Conservation (phyloP, 1,284 basidiomycete genomes). For the Entoloma clypeatum region DNA sequence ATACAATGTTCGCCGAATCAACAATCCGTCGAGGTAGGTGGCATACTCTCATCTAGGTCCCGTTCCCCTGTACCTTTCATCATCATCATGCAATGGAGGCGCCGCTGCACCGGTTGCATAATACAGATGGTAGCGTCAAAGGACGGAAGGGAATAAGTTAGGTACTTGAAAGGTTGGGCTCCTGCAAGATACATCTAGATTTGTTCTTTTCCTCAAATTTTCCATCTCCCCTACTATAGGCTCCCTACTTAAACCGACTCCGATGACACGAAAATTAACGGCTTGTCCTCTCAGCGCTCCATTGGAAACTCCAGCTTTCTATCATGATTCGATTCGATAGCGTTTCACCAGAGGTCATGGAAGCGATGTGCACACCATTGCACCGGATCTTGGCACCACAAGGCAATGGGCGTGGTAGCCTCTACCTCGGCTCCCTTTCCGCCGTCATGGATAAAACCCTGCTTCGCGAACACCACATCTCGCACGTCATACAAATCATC, state of each 20-base stretch:
- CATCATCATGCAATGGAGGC: too few species aligned
- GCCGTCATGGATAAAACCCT: slow-evolving; percentile 48
- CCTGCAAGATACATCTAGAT: too few species aligned
- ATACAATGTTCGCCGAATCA: too few species aligned
- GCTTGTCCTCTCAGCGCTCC: slow-evolving; percentile 6
- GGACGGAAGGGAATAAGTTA: too few species aligned
- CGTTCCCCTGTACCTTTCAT: too few species aligned
- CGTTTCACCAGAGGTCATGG: slow-evolving; percentile 65
- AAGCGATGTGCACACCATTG: slow-evolving; percentile 79
- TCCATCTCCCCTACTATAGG: slow-evolving; percentile 17
- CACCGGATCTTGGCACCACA: slow-evolving; percentile 57
- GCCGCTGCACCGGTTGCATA: too few species aligned
- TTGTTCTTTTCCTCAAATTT: too few species aligned
- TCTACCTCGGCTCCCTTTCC: slow-evolving; percentile 53
- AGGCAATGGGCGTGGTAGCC: slow-evolving; percentile 33
- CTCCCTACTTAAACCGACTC: slow-evolving; percentile 17
- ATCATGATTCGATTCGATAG: slow-evolving; percentile 71
- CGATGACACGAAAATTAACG: slow-evolving; percentile 11
- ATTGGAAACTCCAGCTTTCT: not conserved
- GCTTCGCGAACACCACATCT: slow-evolving; percentile 47
- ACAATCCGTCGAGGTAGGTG: too few species aligned
- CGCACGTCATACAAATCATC: slow-evolving; percentile 65
- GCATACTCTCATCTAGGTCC: too few species aligned
- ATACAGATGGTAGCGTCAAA: too few species aligned
- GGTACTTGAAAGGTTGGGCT: too few species aligned